Evolutionary conservation across 73 alveolate species (phyloP).

Genomic region (Paramecium caudatum): DNA sequence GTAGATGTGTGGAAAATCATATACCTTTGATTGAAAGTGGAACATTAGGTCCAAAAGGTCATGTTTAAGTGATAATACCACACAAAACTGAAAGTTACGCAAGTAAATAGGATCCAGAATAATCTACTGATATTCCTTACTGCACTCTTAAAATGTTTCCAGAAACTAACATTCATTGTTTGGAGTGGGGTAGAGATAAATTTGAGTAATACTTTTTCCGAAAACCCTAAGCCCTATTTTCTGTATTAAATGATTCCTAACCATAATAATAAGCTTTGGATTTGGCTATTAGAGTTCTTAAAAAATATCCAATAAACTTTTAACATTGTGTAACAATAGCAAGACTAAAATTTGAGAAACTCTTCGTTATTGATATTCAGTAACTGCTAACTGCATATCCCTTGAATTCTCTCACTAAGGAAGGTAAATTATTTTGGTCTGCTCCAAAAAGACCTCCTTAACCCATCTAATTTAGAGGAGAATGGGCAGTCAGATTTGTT

Average conservation of each 20-base stretch:
- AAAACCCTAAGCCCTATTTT: conserved; percentile 84
- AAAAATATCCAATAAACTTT: conserved; percentile 82
- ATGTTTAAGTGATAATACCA: conserved; percentile 94
- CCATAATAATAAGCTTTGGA: conserved; percentile 85
- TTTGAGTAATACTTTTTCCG: conserved; percentile 89
- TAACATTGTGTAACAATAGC: conserved; percentile 86
- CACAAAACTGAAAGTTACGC: conserved; percentile 92
- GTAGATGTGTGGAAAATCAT: conserved; percentile 96
- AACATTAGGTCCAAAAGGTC: conserved; percentile 96
- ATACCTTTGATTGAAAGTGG: conserved; percentile 98
- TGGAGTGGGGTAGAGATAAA: conserved; percentile 99
- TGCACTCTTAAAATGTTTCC: conserved; percentile 99
- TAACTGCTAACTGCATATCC: conserved; percentile 90
- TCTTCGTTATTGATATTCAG: conserved; percentile 81
- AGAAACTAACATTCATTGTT: conserved; percentile 97
- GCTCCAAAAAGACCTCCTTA: conserved; percentile 97
- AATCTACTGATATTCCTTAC: conserved; percentile 93
- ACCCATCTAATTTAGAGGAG: conserved; percentile 79
- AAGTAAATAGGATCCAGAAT: conserved; percentile 92
- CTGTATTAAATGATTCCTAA: conserved; percentile 80
- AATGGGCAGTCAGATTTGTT: conserved; percentile 84
- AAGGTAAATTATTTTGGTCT: conserved; percentile 97
- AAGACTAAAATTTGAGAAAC: conserved; percentile 79
- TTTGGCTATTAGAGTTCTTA: conserved; percentile 80
- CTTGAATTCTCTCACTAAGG: conserved; percentile 88